A percentile compares a stretch with the other conserved stretches of the same genome.
Evolutionary conservation across 176 grass and related monocot genomes (phyloP).

Genomic region (Rhynchospora tenuis): DNA sequence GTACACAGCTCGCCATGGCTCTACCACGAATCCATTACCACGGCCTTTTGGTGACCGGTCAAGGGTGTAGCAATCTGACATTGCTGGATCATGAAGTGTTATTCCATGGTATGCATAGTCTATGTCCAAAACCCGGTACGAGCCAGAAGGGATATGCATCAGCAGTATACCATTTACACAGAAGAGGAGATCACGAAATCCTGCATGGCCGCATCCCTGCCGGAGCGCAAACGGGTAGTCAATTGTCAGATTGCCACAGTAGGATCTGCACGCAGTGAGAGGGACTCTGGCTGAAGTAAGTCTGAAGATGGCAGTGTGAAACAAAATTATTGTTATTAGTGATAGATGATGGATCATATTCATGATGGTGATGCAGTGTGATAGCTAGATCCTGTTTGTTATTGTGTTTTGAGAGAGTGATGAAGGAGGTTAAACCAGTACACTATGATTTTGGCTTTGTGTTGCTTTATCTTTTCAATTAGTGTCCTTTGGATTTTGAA

Average conservation of each 20-base stretch:
- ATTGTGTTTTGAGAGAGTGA: neutral
- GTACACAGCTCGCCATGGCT: conserved; percentile 71
- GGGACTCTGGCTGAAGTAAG: conserved; percentile 33
- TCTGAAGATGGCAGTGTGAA: neutral
- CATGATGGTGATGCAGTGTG: neutral
- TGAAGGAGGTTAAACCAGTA: neutral
- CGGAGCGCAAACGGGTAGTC: conserved; percentile 90
- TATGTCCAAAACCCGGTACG: conserved; percentile 85
- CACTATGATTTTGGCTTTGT: neutral
- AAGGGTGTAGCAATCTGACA: conserved; percentile 95
- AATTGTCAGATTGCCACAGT: conserved; percentile 92
- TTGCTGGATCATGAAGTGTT: conserved; percentile 77
- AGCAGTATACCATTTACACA: conserved; percentile 87
- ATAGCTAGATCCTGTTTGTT: neutral
- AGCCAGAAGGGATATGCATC: conserved; percentile 87
- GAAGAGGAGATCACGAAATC: conserved; percentile 80
- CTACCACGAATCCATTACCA: conserved; percentile 69
- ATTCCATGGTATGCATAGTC: conserved; percentile 82
- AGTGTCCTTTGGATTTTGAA: neutral
- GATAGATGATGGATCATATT: neutral
- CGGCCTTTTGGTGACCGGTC: conserved; percentile 43
- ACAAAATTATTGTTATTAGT: neutral
- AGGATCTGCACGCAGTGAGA: conserved; percentile 63
- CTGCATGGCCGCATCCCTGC: conserved; percentile 64
- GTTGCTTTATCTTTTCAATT: neutral